A percentile compares a stretch with the other conserved stretches of the same genome.
Conservation (phyloP, 768 basidiomycete species). For the Boletales sp. region DNA sequence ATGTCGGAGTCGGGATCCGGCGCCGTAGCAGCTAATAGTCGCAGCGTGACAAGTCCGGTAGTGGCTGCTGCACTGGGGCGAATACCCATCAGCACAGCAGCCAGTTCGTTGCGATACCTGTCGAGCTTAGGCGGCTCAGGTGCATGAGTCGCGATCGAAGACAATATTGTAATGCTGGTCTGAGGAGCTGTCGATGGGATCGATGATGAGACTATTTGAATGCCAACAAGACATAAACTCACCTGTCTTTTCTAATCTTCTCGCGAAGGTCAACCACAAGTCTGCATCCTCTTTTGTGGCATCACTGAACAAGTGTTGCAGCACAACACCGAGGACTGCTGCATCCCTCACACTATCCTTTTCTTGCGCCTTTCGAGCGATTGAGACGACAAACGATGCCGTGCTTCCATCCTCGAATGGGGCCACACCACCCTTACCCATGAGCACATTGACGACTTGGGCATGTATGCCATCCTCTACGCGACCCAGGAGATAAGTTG, state of each 20-base stretch:
- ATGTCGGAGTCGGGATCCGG: conserved; percentile 78
- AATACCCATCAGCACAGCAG: conserved; percentile 73
- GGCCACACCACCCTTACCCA: conserved; percentile 25
- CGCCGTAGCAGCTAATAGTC: conserved; percentile 66
- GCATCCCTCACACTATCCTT: conserved; percentile 52
- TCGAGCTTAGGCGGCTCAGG: conserved; percentile 71
- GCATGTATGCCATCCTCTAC: conserved; percentile 52
- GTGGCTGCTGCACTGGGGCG: conserved; percentile 57
- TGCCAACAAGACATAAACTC: conserved; percentile 14
- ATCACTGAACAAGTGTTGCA: conserved; percentile 59
- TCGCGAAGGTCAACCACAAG: conserved; percentile 69
- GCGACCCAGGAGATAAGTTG: conserved; percentile 56
- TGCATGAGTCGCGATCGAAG: conserved; percentile 56
- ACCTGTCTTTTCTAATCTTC: conserved; percentile 64
- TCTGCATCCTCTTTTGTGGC: conserved; percentile 66
- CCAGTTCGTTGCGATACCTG: conserved; percentile 85
- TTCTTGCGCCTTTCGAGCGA: conserved; percentile 30
- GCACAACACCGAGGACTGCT: conserved; percentile 55
- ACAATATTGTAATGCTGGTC: conserved; percentile 62
- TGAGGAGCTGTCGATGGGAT: conserved; percentile 53
- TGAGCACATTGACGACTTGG: conserved; percentile 35
- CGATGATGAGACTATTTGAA: background rate
- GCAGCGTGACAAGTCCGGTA: conserved; percentile 65
- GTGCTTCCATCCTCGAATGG: conserved; percentile 15
- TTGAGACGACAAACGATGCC: conserved; percentile 29